A percentile compares a stretch with the other conserved stretches of the same genome.
These are phyloP conservation scores for Lunularia cruciata DNA, from an alignment of 225 moss, liverwort and hornwort species.

Conservation along the genomic window DNA sequence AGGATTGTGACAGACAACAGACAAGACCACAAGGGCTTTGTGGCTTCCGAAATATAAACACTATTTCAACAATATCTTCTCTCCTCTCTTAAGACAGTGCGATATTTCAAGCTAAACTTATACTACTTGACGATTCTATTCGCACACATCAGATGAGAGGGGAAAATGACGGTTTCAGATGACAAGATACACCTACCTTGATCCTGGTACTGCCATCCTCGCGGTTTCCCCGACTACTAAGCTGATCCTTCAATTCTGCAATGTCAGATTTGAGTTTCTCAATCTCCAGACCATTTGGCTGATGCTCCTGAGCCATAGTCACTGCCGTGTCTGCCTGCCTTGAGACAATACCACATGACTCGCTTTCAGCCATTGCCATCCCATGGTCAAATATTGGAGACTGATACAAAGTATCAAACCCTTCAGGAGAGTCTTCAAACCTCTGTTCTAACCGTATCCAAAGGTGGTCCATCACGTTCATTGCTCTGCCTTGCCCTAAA, in stretches of 20 bases:
- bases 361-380: background rate
- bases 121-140: no score
- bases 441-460: constrained; percentile 30
- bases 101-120: no score
- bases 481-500: constrained; percentile 25
- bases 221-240: constrained; percentile 8
- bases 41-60: no score
- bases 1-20: no score
- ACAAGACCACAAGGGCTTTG: no score
- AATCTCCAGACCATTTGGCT: constrained; percentile 31
- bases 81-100: no score
- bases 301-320: background rate
- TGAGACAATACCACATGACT: background rate
- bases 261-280: constrained; percentile 40
- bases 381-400: constrained; percentile 43
- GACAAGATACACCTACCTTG: constrained; percentile 33
- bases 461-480: constrained; percentile 23
- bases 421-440: constrained; percentile 36
- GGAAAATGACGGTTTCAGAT: background rate
- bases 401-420: constrained; percentile 40
- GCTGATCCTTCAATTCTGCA: constrained; percentile 31
- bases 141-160: background rate
- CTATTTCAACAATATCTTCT: no score
- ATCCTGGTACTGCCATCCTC: background rate
- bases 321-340: background rate